Conservation (phyloP, 208 protist genomes). For the Acanthamoeba polyphaga region DNA sequence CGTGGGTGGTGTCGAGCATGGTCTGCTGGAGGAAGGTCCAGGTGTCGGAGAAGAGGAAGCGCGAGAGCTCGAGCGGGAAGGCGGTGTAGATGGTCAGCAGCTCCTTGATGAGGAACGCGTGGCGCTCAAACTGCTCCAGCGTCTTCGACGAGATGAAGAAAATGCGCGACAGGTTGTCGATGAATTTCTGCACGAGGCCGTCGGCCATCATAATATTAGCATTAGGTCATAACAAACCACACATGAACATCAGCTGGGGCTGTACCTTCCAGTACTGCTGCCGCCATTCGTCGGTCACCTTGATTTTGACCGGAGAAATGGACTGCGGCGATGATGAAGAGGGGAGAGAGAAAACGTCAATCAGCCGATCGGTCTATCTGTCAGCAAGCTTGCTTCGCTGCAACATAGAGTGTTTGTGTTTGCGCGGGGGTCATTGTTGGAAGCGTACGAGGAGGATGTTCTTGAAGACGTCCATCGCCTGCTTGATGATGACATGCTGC, state of each 20-base stretch:
- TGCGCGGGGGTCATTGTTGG: neutral
- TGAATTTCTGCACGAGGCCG: slow-evolving; percentile 24
- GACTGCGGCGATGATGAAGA: neutral
- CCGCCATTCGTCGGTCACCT: slow-evolving; percentile 36
- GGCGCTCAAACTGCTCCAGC: slow-evolving; percentile 41
- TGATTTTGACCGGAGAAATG: slow-evolving; percentile 33
- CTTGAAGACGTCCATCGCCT: slow-evolving; percentile 65
- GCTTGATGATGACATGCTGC: slow-evolving; percentile 60
- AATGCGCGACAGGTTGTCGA: slow-evolving; percentile 56
- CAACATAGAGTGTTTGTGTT: no score
- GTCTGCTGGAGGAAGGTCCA: slow-evolving; percentile 63
- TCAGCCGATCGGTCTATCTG: neutral
- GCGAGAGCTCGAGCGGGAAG: slow-evolving; percentile 44
- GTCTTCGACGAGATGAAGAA: slow-evolving; percentile 64
- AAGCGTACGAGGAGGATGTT: slow-evolving; percentile 50
- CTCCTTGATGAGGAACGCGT: slow-evolving; percentile 63
- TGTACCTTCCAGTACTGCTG: slow-evolving; percentile 74
- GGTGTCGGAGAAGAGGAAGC: slow-evolving; percentile 13
- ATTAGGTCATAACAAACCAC: no score
- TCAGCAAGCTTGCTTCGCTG: no score
- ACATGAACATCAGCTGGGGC: no score
- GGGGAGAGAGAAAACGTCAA: neutral
- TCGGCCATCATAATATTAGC: neutral
- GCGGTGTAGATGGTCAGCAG: neutral
- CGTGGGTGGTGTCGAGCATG: slow-evolving; percentile 68